Evolutionary conservation across 495 filamentous ascomycete species (phyloP), one percentile per base, ranked within the genome.

Genomic region (Podospora sp.): DNA sequence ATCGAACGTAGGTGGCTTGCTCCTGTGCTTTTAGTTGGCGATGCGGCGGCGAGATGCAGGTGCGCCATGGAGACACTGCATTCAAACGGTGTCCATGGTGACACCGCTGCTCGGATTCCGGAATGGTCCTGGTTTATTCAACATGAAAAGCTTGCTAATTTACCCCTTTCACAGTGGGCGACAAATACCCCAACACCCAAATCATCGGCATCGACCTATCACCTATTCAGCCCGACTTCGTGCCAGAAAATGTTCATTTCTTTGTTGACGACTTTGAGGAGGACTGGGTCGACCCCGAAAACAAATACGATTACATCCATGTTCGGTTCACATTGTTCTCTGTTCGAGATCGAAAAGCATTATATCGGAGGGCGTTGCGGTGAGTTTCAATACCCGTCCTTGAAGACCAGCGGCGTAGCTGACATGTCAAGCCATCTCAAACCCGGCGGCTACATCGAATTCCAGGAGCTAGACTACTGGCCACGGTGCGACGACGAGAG

Each of bases 171-270:
- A 11, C 56, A 79, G 77, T 81, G 36, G 79, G 71, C 65, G 78
- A 79, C 66, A 75, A 68, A 53, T 80, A 78, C 66, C 88, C 87
- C 0, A 53, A 76, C 24, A 78, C 84, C 1, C 78, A 82, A 22
- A 80, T 91, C 26, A 74, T 86, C 46, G 90, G 90, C 25, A 84
- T 89, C 22, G 90, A 92, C 70, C 80, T 92, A 18, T 88, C 86
- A 12, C 83, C 86, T 2, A 89, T 89, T 61, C 87, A 89, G 62
- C 87, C 87, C 1, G 71, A 70, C 57, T 83, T 83, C 71, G 81
- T 87, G 0, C 86, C 86, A 4, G 79, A 86, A 7, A 89, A 89
- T 66, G 80, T 85, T 56, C 80, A 80, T 50, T 90, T 90, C 71
- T 81, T 84, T 63, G 77, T 90, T 52, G 88, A 89, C 73, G 88